Conservation (phyloP, 2,329 filamentous ascomycete genomes). For the Diplodia corticola region DNA sequence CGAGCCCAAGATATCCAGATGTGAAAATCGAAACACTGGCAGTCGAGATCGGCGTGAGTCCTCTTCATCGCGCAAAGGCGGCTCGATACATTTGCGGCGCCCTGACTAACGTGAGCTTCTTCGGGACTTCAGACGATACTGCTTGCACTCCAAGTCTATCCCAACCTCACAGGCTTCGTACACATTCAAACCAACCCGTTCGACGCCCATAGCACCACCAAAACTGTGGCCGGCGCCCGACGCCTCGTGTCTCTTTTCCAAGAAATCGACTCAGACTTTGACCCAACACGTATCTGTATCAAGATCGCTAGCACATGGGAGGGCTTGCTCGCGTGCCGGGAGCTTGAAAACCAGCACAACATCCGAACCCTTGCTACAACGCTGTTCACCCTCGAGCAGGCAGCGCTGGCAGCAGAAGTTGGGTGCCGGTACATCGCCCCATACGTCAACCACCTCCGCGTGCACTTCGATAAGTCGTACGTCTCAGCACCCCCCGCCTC, state of each 20-base stretch:
- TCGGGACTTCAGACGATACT: conserved; percentile 51
- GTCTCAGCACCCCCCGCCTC: conserved; percentile 7
- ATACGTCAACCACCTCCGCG: conserved; percentile 64
- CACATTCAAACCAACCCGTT: conserved; percentile 64
- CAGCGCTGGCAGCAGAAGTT: conserved; percentile 57
- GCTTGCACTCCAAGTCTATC: conserved; percentile 54
- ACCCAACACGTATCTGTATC: conserved; percentile 56
- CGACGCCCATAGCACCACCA: conserved; percentile 52
- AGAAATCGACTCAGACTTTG: conserved; percentile 40
- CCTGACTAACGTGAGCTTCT: not conserved
- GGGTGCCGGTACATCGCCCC: conserved; percentile 64
- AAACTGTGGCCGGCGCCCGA: conserved; percentile 43
- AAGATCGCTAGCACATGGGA: conserved; percentile 66
- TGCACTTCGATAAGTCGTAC: conserved; percentile 45
- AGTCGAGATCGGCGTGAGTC: conserved; percentile 56
- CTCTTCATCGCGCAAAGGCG: no score
- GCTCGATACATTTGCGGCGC: not conserved
- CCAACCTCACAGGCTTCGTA: conserved; percentile 53
- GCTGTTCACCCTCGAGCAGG: conserved; percentile 63
- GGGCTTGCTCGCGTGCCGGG: conserved; percentile 60
- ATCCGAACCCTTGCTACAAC: conserved; percentile 64
- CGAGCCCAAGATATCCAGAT: conserved; percentile 36
- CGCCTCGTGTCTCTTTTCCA: conserved; percentile 53
- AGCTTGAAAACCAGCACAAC: conserved; percentile 52
- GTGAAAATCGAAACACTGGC: conserved; percentile 51